These are phyloP conservation scores for Cryptosporidium sp. DNA, from an alignment of 169 alveolate species.

Conservation along the genomic window DNA sequence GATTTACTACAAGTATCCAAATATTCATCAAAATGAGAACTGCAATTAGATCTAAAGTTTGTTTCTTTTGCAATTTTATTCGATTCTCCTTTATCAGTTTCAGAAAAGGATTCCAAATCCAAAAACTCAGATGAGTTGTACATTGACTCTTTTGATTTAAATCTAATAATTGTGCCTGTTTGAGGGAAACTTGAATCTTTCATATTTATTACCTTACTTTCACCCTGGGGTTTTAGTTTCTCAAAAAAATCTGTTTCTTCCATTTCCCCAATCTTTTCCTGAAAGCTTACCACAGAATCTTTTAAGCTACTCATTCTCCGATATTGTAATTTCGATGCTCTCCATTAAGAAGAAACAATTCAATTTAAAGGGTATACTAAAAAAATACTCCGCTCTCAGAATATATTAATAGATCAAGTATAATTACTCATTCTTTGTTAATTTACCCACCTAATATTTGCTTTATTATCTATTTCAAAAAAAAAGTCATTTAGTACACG, in stretches of 20 bases:
- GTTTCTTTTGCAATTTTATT: neutral
- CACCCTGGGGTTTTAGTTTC: neutral
- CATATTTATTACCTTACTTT: neutral
- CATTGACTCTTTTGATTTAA: neutral
- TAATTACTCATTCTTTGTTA: neutral
- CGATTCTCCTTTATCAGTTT: neutral
- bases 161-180: neutral
- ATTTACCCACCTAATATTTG: neutral
- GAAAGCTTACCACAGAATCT: neutral
- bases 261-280: neutral
- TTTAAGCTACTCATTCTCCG: neutral
- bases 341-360: neutral
- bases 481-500: conserved; percentile 4
- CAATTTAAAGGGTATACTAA: neutral
- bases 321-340: neutral
- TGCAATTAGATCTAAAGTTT: neutral
- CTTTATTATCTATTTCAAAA: neutral
- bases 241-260: neutral
- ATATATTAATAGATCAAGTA: neutral
- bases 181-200: neutral
- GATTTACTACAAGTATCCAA: conserved; percentile 14
- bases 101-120: neutral
- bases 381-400: neutral
- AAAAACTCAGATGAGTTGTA: neutral
- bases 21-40: conserved; percentile 7